These are phyloP conservation scores for Clitopilus passeckerianus DNA, from an alignment of 768 basidiomycete genomes.

Conservation along the genomic window DNA sequence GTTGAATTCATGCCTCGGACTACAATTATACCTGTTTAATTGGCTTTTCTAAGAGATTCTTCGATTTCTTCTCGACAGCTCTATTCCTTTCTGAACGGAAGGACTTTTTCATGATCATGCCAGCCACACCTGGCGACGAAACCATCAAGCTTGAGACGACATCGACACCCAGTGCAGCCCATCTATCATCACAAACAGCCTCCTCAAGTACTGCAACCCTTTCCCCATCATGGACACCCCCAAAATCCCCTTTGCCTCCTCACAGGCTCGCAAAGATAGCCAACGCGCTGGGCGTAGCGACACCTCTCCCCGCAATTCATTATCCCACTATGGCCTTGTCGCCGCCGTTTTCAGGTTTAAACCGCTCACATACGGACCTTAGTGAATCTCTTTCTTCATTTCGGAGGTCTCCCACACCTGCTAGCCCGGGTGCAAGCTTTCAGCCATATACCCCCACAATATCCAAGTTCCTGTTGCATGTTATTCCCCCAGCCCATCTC, in stretches of 20 bases:
- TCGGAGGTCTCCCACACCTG: slow-evolving; percentile 49
- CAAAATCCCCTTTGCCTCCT: slow-evolving; percentile 69
- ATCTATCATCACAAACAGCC: slow-evolving; percentile 4
- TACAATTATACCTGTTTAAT: not conserved
- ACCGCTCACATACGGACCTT: slow-evolving; percentile 29
- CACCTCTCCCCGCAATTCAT: slow-evolving; percentile 57
- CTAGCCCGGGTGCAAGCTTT: slow-evolving; percentile 36
- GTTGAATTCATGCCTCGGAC: not conserved
- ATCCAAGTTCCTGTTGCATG: slow-evolving; percentile 75
- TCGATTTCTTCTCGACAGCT: not conserved
- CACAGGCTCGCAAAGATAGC: slow-evolving; percentile 78
- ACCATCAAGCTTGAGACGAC: slow-evolving; percentile 15
- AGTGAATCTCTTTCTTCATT: slow-evolving; percentile 26
- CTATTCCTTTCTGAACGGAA: not conserved
- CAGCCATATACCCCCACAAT: slow-evolving; percentile 33
- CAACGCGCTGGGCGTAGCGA: slow-evolving; percentile 79
- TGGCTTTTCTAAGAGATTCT: not conserved
- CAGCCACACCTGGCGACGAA: not conserved
- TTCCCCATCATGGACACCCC: slow-evolving; percentile 52
- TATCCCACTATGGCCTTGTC: slow-evolving; percentile 7
- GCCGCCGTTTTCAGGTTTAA: slow-evolving; percentile 18
- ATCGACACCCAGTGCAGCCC: not conserved
- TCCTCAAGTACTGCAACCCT: slow-evolving; percentile 17
- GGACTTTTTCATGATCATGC: not conserved
- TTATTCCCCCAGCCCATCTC: slow-evolving; percentile 73